These are phyloP conservation scores for Buxus sempervirens DNA, from an alignment of 164 flowering plant species.

Conservation along the genomic window DNA sequence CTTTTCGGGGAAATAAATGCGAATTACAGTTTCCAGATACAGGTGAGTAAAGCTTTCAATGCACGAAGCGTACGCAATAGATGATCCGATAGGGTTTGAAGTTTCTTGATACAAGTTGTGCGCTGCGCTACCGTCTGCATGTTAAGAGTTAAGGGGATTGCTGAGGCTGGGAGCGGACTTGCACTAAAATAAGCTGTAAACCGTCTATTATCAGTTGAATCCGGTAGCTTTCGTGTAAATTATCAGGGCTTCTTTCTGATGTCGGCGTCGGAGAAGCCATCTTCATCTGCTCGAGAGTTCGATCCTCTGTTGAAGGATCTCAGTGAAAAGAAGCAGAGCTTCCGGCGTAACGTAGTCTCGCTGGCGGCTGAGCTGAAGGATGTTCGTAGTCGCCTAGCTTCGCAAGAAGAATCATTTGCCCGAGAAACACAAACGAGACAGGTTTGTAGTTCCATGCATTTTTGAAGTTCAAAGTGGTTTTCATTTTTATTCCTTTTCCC, in stretches of 20 bases:
- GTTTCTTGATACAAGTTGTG: not conserved
- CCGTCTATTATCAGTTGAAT: not conserved
- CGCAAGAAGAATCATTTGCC: conserved; percentile 59
- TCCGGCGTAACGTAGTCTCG: conserved; percentile 66
- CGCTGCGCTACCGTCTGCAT: not conserved
- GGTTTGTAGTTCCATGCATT: conserved; percentile 32
- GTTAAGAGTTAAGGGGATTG: not conserved
- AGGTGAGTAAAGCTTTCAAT: conserved; percentile 9
- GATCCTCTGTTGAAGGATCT: conserved; percentile 90
- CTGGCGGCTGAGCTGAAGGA: conserved; percentile 90
- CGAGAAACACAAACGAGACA: conserved; percentile 70
- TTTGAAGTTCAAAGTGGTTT: not conserved
- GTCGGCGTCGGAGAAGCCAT: conserved; percentile 21
- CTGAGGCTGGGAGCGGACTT: not conserved
- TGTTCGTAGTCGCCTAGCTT: conserved; percentile 64
- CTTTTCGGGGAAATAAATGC: conserved; percentile 1
- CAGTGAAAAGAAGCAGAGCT: conserved; percentile 76
- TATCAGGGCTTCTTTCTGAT: conserved; percentile 7
- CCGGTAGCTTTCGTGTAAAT: not conserved
- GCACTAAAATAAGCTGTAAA: not conserved
- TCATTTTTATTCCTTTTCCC: too few relatives aligned
- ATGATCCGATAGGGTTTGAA: too few relatives aligned
- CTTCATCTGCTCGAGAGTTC: conserved; percentile 25
- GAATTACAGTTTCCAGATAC: not conserved
- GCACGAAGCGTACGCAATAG: not conserved